Percentiles rank a stretch among this genome's conserved stretches.
These are phyloP conservation scores for Zoysia pacifica DNA, from an alignment of 176 grass and related monocot genomes.

Conservation along the genomic window DNA sequence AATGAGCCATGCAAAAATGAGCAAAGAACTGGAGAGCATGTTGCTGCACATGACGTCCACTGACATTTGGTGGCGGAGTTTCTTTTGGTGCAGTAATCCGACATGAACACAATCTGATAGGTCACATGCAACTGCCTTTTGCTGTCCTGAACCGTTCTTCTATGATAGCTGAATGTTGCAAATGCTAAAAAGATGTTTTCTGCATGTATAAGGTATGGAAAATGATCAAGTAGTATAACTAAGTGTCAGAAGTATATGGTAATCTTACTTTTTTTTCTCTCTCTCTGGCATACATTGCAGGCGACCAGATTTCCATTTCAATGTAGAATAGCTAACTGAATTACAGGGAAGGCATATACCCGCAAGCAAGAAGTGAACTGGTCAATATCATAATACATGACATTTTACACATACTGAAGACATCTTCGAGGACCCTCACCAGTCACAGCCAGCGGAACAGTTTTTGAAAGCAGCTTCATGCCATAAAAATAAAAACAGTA, in stretches of 20 bases:
- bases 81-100: background rate
- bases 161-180: background rate
- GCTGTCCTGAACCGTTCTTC: background rate
- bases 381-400: background rate
- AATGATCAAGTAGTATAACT: conserved; percentile 3
- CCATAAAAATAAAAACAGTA: background rate
- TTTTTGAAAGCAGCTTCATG: background rate
- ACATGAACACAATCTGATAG: conserved; percentile 10
- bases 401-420: conserved; percentile 8
- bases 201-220: background rate
- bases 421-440: background rate
- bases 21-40: background rate
- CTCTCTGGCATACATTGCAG: background rate
- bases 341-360: background rate
- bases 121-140: background rate
- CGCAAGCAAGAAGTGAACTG: conserved; percentile 13
- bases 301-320: conserved; percentile 19
- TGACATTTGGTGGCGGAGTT: conserved; percentile 2
- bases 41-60: conserved; percentile 11
- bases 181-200: conserved; percentile 6
- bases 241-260: conserved; percentile 13
- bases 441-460: background rate
- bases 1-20: conserved; percentile 13
- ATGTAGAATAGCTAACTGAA: background rate
- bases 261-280: background rate